Percentiles rank a stretch among this genome's conserved stretches.
Evolutionary conservation across 1,284 basidiomycete genomes (phyloP).

Genomic region (Microbotryum silenes-acaulis): DNA sequence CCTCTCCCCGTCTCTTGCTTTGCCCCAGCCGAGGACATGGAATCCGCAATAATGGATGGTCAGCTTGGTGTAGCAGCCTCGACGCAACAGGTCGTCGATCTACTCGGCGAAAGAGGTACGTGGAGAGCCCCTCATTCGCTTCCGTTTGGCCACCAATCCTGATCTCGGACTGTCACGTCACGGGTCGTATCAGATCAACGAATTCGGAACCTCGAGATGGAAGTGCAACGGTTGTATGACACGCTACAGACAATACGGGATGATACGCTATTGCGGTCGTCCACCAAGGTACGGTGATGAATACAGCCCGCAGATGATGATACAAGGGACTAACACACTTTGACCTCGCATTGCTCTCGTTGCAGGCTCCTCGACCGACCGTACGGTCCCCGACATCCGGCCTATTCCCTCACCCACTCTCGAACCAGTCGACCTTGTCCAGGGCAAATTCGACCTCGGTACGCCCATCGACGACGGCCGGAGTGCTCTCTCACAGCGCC

Average conservation of each 20-base stretch:
- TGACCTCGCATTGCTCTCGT: not conserved
- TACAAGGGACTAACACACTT: no score
- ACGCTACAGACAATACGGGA: constrained; percentile 46
- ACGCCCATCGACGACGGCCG: constrained; percentile 1
- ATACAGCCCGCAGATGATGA: no score
- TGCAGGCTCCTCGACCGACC: constrained; percentile 6
- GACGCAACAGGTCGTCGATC: constrained; percentile 25
- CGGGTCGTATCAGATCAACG: constrained; percentile 52
- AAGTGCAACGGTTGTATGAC: constrained; percentile 60
- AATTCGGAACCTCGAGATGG: constrained; percentile 61
- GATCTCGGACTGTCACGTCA: no score
- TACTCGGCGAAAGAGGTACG: constrained; percentile 33
- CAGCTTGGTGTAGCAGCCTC: constrained; percentile 4
- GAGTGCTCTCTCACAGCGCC: not conserved
- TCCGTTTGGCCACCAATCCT: not conserved
- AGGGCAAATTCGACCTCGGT: constrained; percentile 12
- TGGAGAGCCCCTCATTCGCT: not conserved
- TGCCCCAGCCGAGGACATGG: constrained; percentile 32
- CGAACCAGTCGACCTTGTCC: constrained; percentile 26
- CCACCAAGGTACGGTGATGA: constrained; percentile 9
- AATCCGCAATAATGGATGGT: constrained; percentile 20
- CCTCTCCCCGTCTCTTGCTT: no score
- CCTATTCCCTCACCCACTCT: constrained; percentile 27
- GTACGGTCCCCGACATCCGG: constrained; percentile 24
- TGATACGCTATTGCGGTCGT: constrained; percentile 14